Base-by-base conservation (phyloP, 768 basidiomycete species). In the Cystofilobasidium capitatum region DNA sequence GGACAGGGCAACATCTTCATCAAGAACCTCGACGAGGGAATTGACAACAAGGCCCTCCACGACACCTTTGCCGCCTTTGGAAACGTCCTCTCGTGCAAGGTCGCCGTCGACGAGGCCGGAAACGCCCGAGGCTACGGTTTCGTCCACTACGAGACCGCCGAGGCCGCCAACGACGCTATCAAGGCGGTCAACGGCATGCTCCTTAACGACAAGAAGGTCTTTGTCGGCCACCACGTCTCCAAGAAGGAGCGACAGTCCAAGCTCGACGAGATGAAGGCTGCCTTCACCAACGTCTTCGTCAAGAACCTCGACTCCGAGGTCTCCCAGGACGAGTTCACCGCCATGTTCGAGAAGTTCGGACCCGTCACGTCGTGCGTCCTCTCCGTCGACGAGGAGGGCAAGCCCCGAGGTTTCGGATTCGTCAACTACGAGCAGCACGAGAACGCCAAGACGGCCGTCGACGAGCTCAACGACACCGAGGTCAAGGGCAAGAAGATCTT, bases 1-100 rank as follows among this genome's bases (percentile, higher is more conserved):
- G 92, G 92, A 71, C 92, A 97, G 81, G 96, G 96, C 79, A 99
- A 99, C 79, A 91, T 99, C 76, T 99, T 99, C 82, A 98, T 99
- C 81, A 99, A 99, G 82, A 99, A 99, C 81, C 81, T 99, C 72
- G 93, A 96, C 75, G 91, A 94, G 79, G 83, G 82, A 66, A 97
- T 97, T 73, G 96, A 99, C 80, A 97, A 99, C 83, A 97, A 97
- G 85, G 96, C 96, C 72, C 91, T 99, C 69, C 96, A 99, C 77
- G 96, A 99, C 77, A 99, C 96, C 61, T 99, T 99, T 76, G 93
- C 91, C 71, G 94, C 96, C 65, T 99, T 98, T 76, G 96, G 96
- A 69, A 93, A 94, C 74, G 94, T 99, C 72, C 81, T 99, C 72
- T 98, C 94, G 14, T 99, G 96, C 86, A 99, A 99, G 81, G 94